Base-by-base conservation (phyloP, 2,329 filamentous ascomycete genomes). In the Xylaria sp. region DNA sequence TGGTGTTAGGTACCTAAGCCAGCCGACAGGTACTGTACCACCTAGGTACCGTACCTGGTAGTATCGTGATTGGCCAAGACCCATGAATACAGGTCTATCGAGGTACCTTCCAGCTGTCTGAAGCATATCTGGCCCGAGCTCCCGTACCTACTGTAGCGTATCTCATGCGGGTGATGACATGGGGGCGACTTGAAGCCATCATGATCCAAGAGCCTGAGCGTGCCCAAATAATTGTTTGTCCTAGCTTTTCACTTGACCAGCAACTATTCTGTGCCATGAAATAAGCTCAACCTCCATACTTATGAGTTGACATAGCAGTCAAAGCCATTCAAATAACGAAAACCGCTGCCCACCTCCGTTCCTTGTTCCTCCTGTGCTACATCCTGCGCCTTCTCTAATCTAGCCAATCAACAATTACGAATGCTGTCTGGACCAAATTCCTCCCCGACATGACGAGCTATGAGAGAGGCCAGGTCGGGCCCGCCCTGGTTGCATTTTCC, bases 401-500 rank as follows among this genome's bases (percentile, higher is more conserved):
- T 31, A 21, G 33, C 54, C 45, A 46, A 23, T 19, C 28, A 40
- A 38, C 23, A 57, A 33, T 31, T n/a, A n/a, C n/a, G n/a, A n/a
- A n/a, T n/a, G n/a, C n/a, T n/a, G n/a, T n/a, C n/a, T n/a, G n/a
- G n/a, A n/a, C n/a, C n/a, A n/a, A n/a, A n/a, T n/a, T n/a, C n/a
- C n/a, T n/a, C n/a, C n/a, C n/a, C n/a, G n/a, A 56, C 67, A 78
- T 66, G 76, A 75, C 67, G 64, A 73, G 28, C 71, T 76, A 52
- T 6, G 54, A 67, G 14, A 40, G 25, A 37, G 63, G 49, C 54
- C 66, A 63, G 19, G 75, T 89, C 57, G 86, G 85, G 67, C 80
- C 84, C 64, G 87, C 87, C 4, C 78, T 92, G 43, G 84, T 92
- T 60, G 80, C 87, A 63, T 91, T 89, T 70, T 83, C 90, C 57